Evolutionary conservation across 139 green algal genomes (phyloP).

Genomic region (Chlorokybus atmophyticus): DNA sequence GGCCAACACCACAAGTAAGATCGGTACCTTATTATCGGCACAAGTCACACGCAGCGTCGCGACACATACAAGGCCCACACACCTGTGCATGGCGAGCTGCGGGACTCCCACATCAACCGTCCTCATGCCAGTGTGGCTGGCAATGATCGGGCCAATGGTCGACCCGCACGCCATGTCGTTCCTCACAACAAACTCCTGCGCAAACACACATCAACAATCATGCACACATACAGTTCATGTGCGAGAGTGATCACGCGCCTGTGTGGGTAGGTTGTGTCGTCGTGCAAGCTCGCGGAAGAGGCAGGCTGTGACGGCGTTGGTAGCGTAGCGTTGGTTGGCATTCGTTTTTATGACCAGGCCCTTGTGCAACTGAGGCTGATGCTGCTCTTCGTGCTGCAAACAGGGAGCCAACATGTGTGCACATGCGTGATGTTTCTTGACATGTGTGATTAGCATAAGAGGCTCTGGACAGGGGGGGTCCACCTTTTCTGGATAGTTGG

Average conservation of each 20-base stretch:
- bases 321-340: conserved; percentile 82
- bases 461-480: too few relatives aligned
- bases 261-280: conserved; percentile 34
- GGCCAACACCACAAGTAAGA: too few relatives aligned
- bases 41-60: too few relatives aligned
- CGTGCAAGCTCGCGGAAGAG: conserved; percentile 63
- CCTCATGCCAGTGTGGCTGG: conserved; percentile 54
- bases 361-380: conserved; percentile 24
- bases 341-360: conserved; percentile 86
- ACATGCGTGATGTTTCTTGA: too few relatives aligned
- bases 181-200: conserved; percentile 68
- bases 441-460: too few relatives aligned
- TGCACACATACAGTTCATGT: neutral
- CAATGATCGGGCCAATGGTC: conserved; percentile 93
- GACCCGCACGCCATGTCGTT: conserved; percentile 94
- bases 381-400: conserved; percentile 27
- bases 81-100: conserved; percentile 75
- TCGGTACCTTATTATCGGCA: too few relatives aligned
- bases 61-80: conserved; percentile 1
- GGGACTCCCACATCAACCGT: conserved; percentile 79
- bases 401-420: too few relatives aligned
- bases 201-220: neutral
- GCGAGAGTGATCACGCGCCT: neutral
- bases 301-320: conserved; percentile 53
- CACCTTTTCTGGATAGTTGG: conserved; percentile 61